Conservation (phyloP, 768 basidiomycete species). For the Lactarius evosmus region DNA sequence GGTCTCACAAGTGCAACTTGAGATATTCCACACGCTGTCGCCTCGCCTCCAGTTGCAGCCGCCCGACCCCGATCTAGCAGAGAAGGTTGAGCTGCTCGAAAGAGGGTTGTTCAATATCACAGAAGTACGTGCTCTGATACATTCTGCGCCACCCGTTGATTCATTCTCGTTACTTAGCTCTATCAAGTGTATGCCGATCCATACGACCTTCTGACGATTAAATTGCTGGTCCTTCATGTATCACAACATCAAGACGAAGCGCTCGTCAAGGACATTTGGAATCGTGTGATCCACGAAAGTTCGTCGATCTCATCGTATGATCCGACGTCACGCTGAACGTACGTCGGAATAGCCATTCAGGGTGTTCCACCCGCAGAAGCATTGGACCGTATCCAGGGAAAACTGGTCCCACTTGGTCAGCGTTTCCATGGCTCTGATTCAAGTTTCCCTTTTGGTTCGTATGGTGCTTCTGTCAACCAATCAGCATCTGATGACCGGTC, state of each 20-base stretch:
- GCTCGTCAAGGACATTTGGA: constrained; percentile 84
- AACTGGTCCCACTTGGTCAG: constrained; percentile 70
- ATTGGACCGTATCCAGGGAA: constrained; percentile 61
- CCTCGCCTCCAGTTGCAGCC: constrained; percentile 54
- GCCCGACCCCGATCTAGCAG: constrained; percentile 51
- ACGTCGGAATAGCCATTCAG: constrained; percentile 45
- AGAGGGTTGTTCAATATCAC: constrained; percentile 72
- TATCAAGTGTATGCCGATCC: constrained; percentile 87
- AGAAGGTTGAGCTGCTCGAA: constrained; percentile 57
- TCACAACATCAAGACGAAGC: constrained; percentile 88
- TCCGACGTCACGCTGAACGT: constrained; percentile 3
- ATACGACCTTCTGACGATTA: constrained; percentile 77
- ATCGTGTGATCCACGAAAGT: constrained; percentile 81
- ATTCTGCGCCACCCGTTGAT: constrained; percentile 2
- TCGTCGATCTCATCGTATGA: constrained; percentile 29
- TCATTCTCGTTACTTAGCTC: constrained; percentile 48
- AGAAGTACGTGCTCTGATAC: constrained; percentile 55
- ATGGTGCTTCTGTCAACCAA: constrained; percentile 1
- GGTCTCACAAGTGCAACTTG: constrained; percentile 95
- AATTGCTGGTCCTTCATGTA: constrained; percentile 87
- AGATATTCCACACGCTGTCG: constrained; percentile 67
- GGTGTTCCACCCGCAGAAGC: constrained; percentile 51
- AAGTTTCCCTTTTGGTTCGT: constrained; percentile 83
- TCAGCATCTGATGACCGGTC: neutral
- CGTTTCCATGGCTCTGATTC: constrained; percentile 89